These are phyloP conservation scores for Ceratocystis diversiconidia DNA, from an alignment of 2,329 filamentous ascomycete genomes.

Conservation along the genomic window DNA sequence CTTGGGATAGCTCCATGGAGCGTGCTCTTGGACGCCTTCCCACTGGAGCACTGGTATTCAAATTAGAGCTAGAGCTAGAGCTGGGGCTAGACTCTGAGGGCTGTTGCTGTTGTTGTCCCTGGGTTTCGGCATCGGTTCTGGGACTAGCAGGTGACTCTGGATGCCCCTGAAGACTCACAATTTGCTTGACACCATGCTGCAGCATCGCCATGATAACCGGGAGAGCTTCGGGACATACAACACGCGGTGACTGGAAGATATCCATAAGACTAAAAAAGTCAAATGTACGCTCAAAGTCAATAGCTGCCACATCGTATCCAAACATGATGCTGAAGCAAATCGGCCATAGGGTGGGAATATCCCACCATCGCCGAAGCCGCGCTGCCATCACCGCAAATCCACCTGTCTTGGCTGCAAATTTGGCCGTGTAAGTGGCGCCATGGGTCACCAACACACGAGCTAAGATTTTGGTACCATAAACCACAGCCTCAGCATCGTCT, in stretches of 20 bases:
- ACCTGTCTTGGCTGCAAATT: constrained; percentile 70
- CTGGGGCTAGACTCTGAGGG: too few species aligned
- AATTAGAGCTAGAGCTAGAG: neutral
- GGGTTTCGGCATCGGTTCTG: neutral
- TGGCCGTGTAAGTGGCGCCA: constrained; percentile 65
- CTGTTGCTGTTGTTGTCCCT: neutral
- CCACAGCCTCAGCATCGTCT: constrained; percentile 67
- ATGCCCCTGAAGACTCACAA: constrained; percentile 48
- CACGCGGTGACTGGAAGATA: constrained; percentile 52
- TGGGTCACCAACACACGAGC: constrained; percentile 72
- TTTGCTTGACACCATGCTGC: constrained; percentile 63
- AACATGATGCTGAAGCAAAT: constrained; percentile 83
- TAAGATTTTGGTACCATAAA: constrained; percentile 69
- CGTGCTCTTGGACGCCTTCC: constrained; percentile 34
- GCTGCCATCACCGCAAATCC: constrained; percentile 79
- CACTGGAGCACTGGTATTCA: neutral
- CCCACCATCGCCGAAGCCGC: constrained; percentile 78
- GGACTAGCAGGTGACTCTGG: constrained; percentile 36
- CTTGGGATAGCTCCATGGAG: constrained; percentile 53
- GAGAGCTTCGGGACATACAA: constrained; percentile 64
- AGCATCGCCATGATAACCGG: constrained; percentile 76
- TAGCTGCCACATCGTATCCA: constrained; percentile 60
- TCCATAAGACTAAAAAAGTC: constrained; percentile 61
- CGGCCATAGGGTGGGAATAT: constrained; percentile 68
- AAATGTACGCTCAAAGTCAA: constrained; percentile 60